Base-by-base conservation (phyloP, 1,284 basidiomycete genomes). In the Mycena citricolor region DNA sequence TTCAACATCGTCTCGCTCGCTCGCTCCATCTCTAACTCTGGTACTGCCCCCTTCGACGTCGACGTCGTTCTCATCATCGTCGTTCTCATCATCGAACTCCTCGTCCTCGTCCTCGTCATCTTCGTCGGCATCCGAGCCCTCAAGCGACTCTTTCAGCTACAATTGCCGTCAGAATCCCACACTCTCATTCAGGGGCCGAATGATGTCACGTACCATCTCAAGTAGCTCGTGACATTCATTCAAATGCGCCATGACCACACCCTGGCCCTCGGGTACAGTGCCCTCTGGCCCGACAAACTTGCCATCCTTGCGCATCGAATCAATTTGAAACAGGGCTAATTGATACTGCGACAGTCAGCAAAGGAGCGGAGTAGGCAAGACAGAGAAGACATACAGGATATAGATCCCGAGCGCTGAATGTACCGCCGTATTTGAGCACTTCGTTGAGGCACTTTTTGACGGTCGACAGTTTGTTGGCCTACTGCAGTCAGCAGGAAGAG, bases 391-490 rank as follows among this genome's bases (percentile, higher is more conserved):
- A 47, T 59, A 90, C 88, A 19, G 95, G 95, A 68, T 99, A 99
- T 30, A 99, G 73, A 65, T 99, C 95, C 31, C 94, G 84, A n/a
- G 93, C 83, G 52, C 81, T 90, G 65, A 95, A 97, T 0, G 94
- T 90, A 12, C 95, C 95, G 12, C 95, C 95, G 59, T 95, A 95
- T 66, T 98, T 98, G 51, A 90, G 76, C 1, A 99, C 94, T 67
- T 99, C 97, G 61, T 95, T 97, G 47, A 99, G 74, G 59, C 94
- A 97, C 63, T 95, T 97, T 72, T 94, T 95, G 54, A 94, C 86
- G 0, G 91, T 94, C 14, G 89, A 90, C 3, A 95, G 69, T 61
- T 95, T 95, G 71, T 95, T 95, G 7, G 92, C 90, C 90, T 93
- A 54, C 11, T 2, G 24, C 17, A 24, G 14, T 43, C 14, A 24